Conservation (phyloP, 2,329 filamentous ascomycete genomes). For the Fusarium buxicola region DNA sequence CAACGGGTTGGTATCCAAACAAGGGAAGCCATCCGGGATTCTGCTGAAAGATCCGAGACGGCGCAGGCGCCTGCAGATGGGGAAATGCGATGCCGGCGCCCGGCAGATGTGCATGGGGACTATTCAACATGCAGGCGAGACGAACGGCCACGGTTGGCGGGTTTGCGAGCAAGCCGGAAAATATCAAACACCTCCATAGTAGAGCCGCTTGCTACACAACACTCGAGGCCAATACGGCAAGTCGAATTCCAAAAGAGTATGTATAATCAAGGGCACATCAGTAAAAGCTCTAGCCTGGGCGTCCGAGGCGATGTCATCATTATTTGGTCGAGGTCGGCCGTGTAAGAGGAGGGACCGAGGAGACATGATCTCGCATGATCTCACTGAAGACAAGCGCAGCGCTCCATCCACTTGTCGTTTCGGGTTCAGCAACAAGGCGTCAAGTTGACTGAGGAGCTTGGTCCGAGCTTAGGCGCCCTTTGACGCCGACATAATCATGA, state of each 20-base stretch:
- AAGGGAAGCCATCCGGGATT: conserved; percentile 16
- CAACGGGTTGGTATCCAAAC: conserved; percentile 23
- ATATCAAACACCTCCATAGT: background rate
- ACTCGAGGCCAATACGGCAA: conserved; percentile 14
- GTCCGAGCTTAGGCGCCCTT: conserved; percentile 21
- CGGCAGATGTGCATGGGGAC: conserved; percentile 41
- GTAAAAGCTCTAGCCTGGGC: conserved; percentile 18
- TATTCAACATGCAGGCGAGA: conserved; percentile 30
- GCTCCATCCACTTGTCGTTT: conserved; percentile 22
- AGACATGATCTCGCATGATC: conserved; percentile 14
- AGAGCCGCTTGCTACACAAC: conserved; percentile 8
- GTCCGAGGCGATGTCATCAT: conserved; percentile 29
- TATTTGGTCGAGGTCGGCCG: conserved; percentile 24
- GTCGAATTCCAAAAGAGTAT: conserved; percentile 17
- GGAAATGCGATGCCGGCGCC: conserved; percentile 41
- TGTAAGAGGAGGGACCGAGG: conserved; percentile 27
- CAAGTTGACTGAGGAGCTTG: conserved; percentile 18
- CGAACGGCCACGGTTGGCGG: conserved; percentile 37
- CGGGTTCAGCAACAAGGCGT: conserved; percentile 31
- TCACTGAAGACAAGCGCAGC: conserved; percentile 16
- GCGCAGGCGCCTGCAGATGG: conserved; percentile 40
- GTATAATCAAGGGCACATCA: conserved; percentile 13
- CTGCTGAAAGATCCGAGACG: conserved; percentile 39
- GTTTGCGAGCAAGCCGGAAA: conserved; percentile 14
- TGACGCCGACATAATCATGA: conserved; percentile 27